Percentiles rank a stretch among this genome's conserved stretches.
phyloP scores from a whole-genome alignment of 2,329 filamentous ascomycete species.

The Myriangium duriaei region DNA sequence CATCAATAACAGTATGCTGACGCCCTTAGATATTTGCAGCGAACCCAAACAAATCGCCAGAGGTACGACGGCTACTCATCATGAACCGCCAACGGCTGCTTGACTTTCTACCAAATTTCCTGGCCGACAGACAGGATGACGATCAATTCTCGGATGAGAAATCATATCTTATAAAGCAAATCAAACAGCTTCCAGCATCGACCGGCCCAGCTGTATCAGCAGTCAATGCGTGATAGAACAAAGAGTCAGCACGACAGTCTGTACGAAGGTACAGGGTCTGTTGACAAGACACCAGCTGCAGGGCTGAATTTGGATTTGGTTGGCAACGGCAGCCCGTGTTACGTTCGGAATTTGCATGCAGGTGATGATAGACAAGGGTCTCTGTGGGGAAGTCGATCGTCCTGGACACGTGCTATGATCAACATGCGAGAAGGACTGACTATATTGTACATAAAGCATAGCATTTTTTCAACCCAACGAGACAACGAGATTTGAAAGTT shows the following conservation, averaged over 20 bases:
- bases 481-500: not conserved
- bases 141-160: constrained; percentile 98
- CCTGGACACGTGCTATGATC: not conserved
- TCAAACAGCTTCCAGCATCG: constrained; percentile 31
- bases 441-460: not conserved
- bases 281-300: too few relatives aligned
- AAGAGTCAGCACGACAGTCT: not conserved
- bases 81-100: constrained; percentile 91
- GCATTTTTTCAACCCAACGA: not conserved
- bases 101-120: constrained; percentile 77
- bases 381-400: too few relatives aligned
- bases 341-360: too few relatives aligned
- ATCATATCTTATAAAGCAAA: constrained; percentile 92
- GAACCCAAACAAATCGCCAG: constrained; percentile 94
- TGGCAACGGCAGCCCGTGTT: too few relatives aligned
- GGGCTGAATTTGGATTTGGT: too few relatives aligned
- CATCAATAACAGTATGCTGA: constrained; percentile 13
- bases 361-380: too few relatives aligned
- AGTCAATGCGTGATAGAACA: not conserved
- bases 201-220: not conserved
- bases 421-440: not conserved
- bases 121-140: constrained; percentile 91
- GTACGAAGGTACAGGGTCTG: too few relatives aligned
- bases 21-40: constrained; percentile 70
- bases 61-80: constrained; percentile 87